These are phyloP conservation scores for Plasmodium gonderi DNA, from an alignment of 169 alveolate genomes.

Conservation along the genomic window DNA sequence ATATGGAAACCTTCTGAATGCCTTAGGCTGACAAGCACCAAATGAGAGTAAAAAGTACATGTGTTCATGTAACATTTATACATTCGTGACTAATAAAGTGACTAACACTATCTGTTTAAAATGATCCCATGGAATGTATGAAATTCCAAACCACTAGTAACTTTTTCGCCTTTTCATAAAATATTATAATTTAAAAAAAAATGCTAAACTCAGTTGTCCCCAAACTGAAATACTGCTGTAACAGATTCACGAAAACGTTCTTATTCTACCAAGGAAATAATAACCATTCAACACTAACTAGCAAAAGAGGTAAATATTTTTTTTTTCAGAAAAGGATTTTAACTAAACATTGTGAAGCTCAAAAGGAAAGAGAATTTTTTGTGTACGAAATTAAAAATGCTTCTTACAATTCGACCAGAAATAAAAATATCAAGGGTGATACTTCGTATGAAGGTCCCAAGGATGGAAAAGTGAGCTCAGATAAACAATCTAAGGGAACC, in stretches of 20 bases:
- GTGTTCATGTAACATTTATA: too few species aligned
- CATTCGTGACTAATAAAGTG: too few species aligned
- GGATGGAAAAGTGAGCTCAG: not conserved
- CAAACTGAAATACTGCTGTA: slow-evolving; percentile 4
- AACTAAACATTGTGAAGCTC: not conserved
- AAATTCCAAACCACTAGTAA: not conserved
- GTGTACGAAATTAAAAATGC: not conserved
- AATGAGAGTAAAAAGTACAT: too few species aligned
- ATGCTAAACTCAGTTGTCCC: slow-evolving; percentile 25
- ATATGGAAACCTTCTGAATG: too few species aligned
- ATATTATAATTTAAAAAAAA: not conserved
- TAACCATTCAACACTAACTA: not conserved
- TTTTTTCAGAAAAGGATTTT: not conserved
- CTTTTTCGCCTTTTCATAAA: not conserved
- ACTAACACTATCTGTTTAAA: not conserved
- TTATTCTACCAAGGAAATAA: not conserved
- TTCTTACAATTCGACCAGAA: not conserved
- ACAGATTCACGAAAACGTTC: slow-evolving; percentile 8
- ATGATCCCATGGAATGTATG: not conserved
- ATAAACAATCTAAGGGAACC: not conserved
- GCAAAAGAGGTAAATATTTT: not conserved
- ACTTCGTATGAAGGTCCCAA: not conserved
- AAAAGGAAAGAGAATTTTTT: not conserved
- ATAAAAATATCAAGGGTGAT: not conserved
- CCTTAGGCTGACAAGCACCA: too few species aligned